Percentiles rank a stretch among this genome's conserved stretches.
phyloP scores from a whole-genome alignment of 148 eudicot genomes.

The Camellia japonica region DNA sequence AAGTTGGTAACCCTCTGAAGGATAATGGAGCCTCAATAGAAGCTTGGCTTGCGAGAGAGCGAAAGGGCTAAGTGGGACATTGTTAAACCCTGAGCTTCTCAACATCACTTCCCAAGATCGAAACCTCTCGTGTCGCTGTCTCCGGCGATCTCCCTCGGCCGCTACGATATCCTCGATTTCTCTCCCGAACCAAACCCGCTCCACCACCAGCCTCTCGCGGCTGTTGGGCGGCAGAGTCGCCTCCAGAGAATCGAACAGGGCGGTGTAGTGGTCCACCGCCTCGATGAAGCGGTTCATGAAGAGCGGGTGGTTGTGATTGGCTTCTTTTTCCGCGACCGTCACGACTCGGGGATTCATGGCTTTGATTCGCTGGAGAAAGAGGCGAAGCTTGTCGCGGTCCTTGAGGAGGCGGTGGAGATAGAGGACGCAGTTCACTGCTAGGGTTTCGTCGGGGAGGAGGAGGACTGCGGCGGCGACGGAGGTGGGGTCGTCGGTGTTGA shows the following conservation, averaged over 20 bases:
- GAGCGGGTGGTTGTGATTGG: conserved; percentile 55
- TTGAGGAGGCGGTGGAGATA: conserved; percentile 65
- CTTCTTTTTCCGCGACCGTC: conserved; percentile 73
- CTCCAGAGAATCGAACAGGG: conserved; percentile 71
- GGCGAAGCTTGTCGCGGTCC: conserved; percentile 36
- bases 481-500: conserved; percentile 27
- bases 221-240: conserved; percentile 86
- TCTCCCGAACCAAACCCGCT: conserved; percentile 68
- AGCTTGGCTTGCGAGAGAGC: conserved; percentile 87
- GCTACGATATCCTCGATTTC: conserved; percentile 67
- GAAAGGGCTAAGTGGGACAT: conserved; percentile 65
- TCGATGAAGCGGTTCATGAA: conserved; percentile 42
- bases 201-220: conserved; percentile 64
- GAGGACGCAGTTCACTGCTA: conserved; percentile 70
- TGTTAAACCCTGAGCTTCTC: conserved; percentile 57
- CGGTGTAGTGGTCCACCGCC: conserved; percentile 65
- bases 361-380: conserved; percentile 54
- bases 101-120: conserved; percentile 71
- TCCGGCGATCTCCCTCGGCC: conserved; percentile 49
- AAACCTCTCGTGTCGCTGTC: conserved; percentile 64
- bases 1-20: conserved; percentile 89
- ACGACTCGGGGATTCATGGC: conserved; percentile 63
- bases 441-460: conserved; percentile 50
- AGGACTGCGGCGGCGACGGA: conserved; percentile 19
- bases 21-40: conserved; percentile 77